Evolutionary conservation across 495 filamentous ascomycete species (phyloP).

Genomic region (Neurospora pannonica): DNA sequence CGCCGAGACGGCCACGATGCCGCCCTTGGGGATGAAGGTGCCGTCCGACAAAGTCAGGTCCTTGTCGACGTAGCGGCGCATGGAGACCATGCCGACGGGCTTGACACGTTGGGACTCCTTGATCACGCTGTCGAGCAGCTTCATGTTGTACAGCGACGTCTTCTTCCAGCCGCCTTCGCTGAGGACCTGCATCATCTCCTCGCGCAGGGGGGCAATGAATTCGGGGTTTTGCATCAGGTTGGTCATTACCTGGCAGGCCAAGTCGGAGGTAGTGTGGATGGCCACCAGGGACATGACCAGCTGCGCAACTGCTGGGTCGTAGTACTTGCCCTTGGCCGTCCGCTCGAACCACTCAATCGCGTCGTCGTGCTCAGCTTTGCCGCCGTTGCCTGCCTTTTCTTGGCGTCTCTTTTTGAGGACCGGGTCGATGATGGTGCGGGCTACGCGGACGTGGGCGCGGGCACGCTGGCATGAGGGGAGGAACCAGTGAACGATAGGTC

Average conservation of each 20-base stretch:
- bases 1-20: conserved; percentile 26
- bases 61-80: conserved; percentile 31
- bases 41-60: conserved; percentile 38
- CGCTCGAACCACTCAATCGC: conserved; percentile 28
- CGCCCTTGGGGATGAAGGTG: conserved; percentile 41
- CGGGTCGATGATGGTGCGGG: conserved; percentile 16
- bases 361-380: conserved; percentile 17
- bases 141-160: conserved; percentile 41
- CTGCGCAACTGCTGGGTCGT: conserved; percentile 20
- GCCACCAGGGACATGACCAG: conserved; percentile 21
- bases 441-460: conserved; percentile 11
- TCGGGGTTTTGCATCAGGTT: conserved; percentile 30
- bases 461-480: conserved; percentile 20
- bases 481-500: conserved; percentile 26
- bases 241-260: conserved; percentile 24
- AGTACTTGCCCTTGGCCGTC: conserved; percentile 16
- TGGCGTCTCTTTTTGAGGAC: conserved; percentile 19
- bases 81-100: conserved; percentile 24
- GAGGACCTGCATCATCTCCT: conserved; percentile 28
- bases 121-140: conserved; percentile 42
- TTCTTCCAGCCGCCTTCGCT: conserved; percentile 34
- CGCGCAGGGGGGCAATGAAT: conserved; percentile 22
- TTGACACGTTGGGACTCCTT: conserved; percentile 38
- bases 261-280: conserved; percentile 30
- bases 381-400: conserved; percentile 6